These are phyloP conservation scores for Coemansia sp. DNA, from an alignment of 192 early-diverging fungal species.

Conservation along the genomic window DNA sequence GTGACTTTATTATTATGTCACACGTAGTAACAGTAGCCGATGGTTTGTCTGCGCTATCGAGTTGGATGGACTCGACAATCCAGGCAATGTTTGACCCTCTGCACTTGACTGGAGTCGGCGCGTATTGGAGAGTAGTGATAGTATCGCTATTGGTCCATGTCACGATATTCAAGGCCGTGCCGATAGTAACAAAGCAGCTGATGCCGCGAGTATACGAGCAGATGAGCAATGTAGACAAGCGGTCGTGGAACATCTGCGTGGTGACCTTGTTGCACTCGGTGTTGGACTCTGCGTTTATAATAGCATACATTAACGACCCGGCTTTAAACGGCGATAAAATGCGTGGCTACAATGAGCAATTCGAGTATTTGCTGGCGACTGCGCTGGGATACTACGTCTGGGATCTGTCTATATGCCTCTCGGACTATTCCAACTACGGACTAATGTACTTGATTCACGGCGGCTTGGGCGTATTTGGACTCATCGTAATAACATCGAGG, in stretches of 20 bases:
- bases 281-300: constrained; percentile 32
- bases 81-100: constrained; percentile 45
- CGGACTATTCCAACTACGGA: constrained; percentile 34
- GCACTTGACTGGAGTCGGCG: constrained; percentile 32
- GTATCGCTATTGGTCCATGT: constrained; percentile 20
- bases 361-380: constrained; percentile 38
- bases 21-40: neutral
- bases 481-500: constrained; percentile 38
- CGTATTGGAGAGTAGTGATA: constrained; percentile 31
- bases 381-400: constrained; percentile 49
- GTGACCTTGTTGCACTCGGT: constrained; percentile 21
- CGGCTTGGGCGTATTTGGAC: constrained; percentile 34
- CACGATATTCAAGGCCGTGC: constrained; percentile 2
- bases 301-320: constrained; percentile 20
- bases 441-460: constrained; percentile 47
- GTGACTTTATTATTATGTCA: neutral
- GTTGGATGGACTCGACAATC: constrained; percentile 11
- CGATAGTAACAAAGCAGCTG: constrained; percentile 11
- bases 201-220: constrained; percentile 26
- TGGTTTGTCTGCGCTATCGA: neutral
- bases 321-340: constrained; percentile 33
- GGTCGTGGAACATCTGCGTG: constrained; percentile 23
- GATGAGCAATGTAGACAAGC: constrained; percentile 20
- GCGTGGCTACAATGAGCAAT: constrained; percentile 29
- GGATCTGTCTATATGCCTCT: constrained; percentile 40